phyloP scores from a whole-genome alignment of 2,329 filamentous ascomycete species.

The Aspergillus pseudoviridinutans region DNA sequence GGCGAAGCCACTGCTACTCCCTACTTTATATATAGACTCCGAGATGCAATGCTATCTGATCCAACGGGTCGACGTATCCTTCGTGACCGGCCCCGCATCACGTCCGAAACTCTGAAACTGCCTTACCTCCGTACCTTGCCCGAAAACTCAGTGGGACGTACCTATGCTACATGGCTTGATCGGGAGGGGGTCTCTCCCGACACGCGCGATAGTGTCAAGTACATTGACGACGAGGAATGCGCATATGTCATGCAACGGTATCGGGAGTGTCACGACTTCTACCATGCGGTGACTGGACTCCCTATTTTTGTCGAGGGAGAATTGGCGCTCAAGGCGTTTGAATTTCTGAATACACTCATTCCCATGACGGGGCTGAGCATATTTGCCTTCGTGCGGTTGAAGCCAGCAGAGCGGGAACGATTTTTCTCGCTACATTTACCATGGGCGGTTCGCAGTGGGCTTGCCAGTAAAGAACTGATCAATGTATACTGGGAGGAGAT shows the following conservation, averaged over 20 bases:
- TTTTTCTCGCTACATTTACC: slow-evolving; percentile 69
- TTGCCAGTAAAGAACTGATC: slow-evolving; percentile 73
- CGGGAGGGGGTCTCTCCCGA: slow-evolving; percentile 90
- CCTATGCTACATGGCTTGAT: slow-evolving; percentile 89
- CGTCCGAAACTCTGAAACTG: slow-evolving; percentile 65
- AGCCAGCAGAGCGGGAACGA: slow-evolving; percentile 58
- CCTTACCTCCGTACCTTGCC: slow-evolving; percentile 68
- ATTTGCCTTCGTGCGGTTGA: slow-evolving; percentile 64
- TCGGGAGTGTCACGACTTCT: slow-evolving; percentile 96
- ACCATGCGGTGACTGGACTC: slow-evolving; percentile 87
- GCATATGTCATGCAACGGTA: slow-evolving; percentile 99
- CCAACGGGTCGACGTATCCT: slow-evolving; percentile 87
- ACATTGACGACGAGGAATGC: slow-evolving; percentile 92
- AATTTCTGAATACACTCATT: slow-evolving; percentile 89
- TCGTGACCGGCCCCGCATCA: slow-evolving; percentile 82
- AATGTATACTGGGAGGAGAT: slow-evolving; percentile 99
- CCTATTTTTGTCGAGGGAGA: slow-evolving; percentile 93
- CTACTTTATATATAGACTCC: slow-evolving; percentile 90
- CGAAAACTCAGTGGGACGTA: slow-evolving; percentile 68
- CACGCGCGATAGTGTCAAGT: slow-evolving; percentile 75
- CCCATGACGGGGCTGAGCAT: slow-evolving; percentile 92
- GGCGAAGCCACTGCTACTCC: slow-evolving; percentile 92
- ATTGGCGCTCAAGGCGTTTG: slow-evolving; percentile 94
- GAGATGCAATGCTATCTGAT: slow-evolving; percentile 81
- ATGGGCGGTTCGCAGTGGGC: slow-evolving; percentile 84